Base-by-base conservation (phyloP, 1,284 basidiomycete species). In the Prillingera fragicola region DNA sequence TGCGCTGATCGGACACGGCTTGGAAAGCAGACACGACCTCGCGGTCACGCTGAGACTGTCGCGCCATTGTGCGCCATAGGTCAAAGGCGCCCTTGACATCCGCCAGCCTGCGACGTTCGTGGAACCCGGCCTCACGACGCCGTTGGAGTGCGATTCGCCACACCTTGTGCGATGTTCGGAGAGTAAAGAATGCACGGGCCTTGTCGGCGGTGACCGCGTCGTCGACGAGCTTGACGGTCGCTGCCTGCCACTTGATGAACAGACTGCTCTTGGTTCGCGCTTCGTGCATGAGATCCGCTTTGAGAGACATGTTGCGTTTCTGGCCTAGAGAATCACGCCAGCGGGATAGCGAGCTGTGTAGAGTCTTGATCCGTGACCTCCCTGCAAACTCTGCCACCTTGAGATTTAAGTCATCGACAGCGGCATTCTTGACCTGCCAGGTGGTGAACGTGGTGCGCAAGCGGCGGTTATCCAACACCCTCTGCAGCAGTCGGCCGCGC, bases 101-200 rank as follows among this genome's bases (percentile, higher is more conserved):
- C n/a, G 41, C 35, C 25, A 52, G n/a, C 13, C 51, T 36, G 13
- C 44, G 48, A 35, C 49, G 32, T 28, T 52, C 55, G 1, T 57
- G 19, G 38, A 51, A 57, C 14, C 25, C 45, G 1, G 35, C 43
- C 27, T 55, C 54, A 32, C 45, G 57, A 36, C 38, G 52, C 34
- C 19, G 15, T 8, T 39, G 41, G 7, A 52, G 31, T 9, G 49
- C 47, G 1, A 19, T 22, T 18, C 50, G 51, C 68, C 65, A 68
- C 9, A 43, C 53, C 37, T 43, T 46, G 38, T 62, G 56, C 15
- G 53, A 55, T 21, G 43, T 44, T 6, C 62, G 54, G 17, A 56
- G 48, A 1, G 52, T 33, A 43, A 68, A 68, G 60, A 65, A 70
- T 1, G 54, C 62, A 7, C 50, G 45, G 12, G 64, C 64, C 36